Evolutionary conservation across 2,329 filamentous ascomycete species (phyloP), one percentile per base, ranked within the genome.

Genomic region (Cladophialophora carrionii): DNA sequence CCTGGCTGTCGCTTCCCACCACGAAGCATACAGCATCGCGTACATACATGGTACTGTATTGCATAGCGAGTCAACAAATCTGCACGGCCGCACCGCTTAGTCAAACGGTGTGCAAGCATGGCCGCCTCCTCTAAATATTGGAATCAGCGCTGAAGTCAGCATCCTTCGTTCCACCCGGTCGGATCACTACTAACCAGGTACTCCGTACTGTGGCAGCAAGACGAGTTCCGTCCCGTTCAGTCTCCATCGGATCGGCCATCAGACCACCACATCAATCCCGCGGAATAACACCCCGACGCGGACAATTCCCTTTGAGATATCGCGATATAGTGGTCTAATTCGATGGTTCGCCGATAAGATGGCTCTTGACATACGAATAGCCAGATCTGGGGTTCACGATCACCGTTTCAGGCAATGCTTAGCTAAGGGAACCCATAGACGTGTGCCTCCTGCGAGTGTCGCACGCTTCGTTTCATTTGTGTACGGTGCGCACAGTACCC

Each of bases 331-430:
- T 17, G 20, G 46, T 24, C 6, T 49, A n/a, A 41, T 41, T 41
- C 34, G 34, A 41, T 14, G 34, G 34, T 41, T 41, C 12, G 34
- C 34, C 9, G 34, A 17, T 17, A 14, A 6, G 34, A 41, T 5
- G 34, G 34, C 34, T 41, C 34, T 14, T 41, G 4, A 17, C 34
- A 14, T 41, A 17, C 34, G 20, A 49, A 9, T 22, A 24, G 22
- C 46, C 22, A 20, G 46, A 49, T 49, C 46, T 49, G 20, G 46
- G 22, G n/a, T n/a, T n/a, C n/a, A n/a, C n/a, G 46, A 49, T 49
- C 46, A 49, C 46, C 1, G 20, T 10, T 49, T 49, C 12, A 4
- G 46, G 46, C 20, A 49, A 41, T 26, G 46, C 46, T 49, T 49
- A 49, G n/a, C n/a, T 22, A 48, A 48, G 46, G 8, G n/a, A 12